These are phyloP conservation scores for Lyophyllum shimeji DNA, from an alignment of 768 basidiomycete genomes.

Conservation along the genomic window DNA sequence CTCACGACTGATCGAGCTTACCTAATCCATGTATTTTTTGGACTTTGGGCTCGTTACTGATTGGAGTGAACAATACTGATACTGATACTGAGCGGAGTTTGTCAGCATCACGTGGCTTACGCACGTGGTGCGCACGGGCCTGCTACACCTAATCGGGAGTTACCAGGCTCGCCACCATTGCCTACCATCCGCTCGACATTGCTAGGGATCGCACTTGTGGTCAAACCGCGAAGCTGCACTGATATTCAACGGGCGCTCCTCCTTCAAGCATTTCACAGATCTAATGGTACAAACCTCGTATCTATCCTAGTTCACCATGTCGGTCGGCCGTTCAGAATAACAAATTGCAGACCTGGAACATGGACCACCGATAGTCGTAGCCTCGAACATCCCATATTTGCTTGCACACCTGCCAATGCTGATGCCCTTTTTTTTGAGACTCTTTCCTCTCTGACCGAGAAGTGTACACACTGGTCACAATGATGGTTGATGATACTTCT, in stretches of 20 bases:
- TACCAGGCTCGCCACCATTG: too few relatives aligned
- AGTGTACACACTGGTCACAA: not conserved
- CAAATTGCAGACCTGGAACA: not conserved
- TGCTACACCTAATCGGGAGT: too few relatives aligned
- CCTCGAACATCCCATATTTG: not conserved
- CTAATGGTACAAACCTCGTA: too few relatives aligned
- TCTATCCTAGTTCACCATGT: not conserved
- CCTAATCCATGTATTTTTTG: conserved; percentile 15
- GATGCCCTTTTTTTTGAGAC: not conserved
- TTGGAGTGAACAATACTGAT: not conserved
- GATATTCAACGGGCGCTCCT: too few relatives aligned
- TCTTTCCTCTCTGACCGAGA: not conserved
- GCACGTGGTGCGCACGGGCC: too few relatives aligned
- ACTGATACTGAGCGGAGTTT: conserved; percentile 2
- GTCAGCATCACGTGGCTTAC: not conserved
- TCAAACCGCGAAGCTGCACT: too few relatives aligned
- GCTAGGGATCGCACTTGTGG: too few relatives aligned
- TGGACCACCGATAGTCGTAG: not conserved
- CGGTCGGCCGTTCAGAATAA: not conserved
- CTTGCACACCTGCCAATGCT: not conserved
- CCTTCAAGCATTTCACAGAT: too few relatives aligned
- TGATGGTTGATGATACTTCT: not conserved
- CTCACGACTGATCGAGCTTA: conserved; percentile 9
- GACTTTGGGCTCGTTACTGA: not conserved
- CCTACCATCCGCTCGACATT: too few relatives aligned